Base-by-base conservation (phyloP, 371 early-diverging fungal genomes). In the Haplosporangium sp. region DNA sequence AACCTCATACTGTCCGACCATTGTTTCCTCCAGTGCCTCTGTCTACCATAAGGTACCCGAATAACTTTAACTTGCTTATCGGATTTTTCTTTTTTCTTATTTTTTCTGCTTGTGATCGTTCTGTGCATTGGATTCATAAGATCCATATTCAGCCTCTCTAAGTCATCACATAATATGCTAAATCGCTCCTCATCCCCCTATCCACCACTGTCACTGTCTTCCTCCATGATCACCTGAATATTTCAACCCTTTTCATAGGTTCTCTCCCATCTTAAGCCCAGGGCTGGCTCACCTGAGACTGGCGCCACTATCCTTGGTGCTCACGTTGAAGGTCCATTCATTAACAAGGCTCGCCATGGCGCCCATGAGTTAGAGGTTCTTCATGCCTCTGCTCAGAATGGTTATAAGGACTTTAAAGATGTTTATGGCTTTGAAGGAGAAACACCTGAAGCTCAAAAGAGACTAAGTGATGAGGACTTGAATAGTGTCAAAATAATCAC, bases 311-410 rank as follows among this genome's bases (percentile, higher is more conserved):
- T 96, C 34, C 86, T 96, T 15, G 96, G 92, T 17, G 94, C 94
- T 4, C 96, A 96, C 74, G 77, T 94, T 10, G 96, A 96, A 73
- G 95, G 95, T 0, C 95, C 95, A 11, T 96, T 96, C 76, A 93
- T 95, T 64, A 87, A 88, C 50, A 85, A 88, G 34, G 84, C 86
- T 35, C 92, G 94, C 69, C 90, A 89, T 65, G 96, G 96, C 35
- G 95, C 95, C 1, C 96, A 96, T 65, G 89, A 95, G 53, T 85
- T 88, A 61, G 78, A 74, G 13, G 90, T 90, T 1, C 87, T 96
- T 50, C 88, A 86, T 60, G 68, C 75, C 17, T 77, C 85, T 4
- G 94, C 94, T 13, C 83, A 86, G 52, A 85, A 89, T 64, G 95
- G 95, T 34, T 86, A 91, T 19, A 64, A 72, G 8, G 94, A 93